Evolutionary conservation across 257 asterid species (phyloP), one percentile per base, ranked within the genome.

Genomic region (Fraxinus excelsior): DNA sequence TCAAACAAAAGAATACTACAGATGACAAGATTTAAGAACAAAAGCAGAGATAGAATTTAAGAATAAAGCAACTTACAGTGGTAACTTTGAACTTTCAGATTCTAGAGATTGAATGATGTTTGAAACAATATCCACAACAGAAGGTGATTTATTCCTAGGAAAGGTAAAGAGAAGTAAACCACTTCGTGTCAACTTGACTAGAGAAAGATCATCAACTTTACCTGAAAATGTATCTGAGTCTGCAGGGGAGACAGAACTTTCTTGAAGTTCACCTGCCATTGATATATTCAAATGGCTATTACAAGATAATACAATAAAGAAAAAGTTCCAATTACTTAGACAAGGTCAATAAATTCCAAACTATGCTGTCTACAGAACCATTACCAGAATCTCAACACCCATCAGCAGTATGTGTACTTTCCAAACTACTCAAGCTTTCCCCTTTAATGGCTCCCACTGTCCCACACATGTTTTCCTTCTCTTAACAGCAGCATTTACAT

Each of bases 161-260:
- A 84, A 78, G 73, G 75, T 73, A 28, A 86, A 78, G 76, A 86
- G 87, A 56, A 86, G 80, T 76, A 86, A 73, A 40, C 90, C 87
- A 4, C 85, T 86, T 80, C 85, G 64, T 12, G 80, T 86, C 84
- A 86, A 58, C 84, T 86, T 86, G 64, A 86, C 86, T 58, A 86
- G 85, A 8, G 90, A 84, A 81, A 84, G 87, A 32, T 74, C 34
- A 78, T 16, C 64, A 70, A 62, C 74, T 60, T 64, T 76, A 82
- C 69, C 81, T 26, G 37, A 46, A 42, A 28, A 44, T 1, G 70
- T 23, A 69, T 34, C 76, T 37, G 86, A 81, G 76, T 71, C 86
- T 80, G 74, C 74, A 37, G 10, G 40, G 40, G 28, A 37, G 40
- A 37, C 51, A 44, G 51, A 9, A 44, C 14, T 44, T 44, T 44